Base-by-base conservation (phyloP, 768 basidiomycete species). In the Gymnopilus junonius region DNA sequence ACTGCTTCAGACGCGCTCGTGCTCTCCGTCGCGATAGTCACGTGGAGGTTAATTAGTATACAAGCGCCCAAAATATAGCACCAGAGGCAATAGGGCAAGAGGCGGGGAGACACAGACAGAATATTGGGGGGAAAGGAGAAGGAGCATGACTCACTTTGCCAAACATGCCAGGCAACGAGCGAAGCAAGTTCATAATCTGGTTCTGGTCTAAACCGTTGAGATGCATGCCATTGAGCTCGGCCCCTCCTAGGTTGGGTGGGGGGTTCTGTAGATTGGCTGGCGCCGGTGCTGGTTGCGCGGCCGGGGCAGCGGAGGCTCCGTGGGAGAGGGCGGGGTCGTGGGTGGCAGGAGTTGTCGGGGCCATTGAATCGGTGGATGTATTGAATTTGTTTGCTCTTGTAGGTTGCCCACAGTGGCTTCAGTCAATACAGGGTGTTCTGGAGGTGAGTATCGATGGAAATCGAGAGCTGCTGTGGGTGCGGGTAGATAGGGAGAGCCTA, bases 181-280 rank as follows among this genome's bases (percentile, higher is more conserved):
- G 85, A 23, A 92, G 75, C 31, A 92, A 73, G 53, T 75, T 83
- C 74, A 87, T 79, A 58, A 92, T 79, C 74, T 90, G 89, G 32
- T 79, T 78, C 21, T 82, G 78, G 69, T 87, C 85, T 51, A 89
- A 74, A 10, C 75, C 74, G 5, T 64, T 67, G 53, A 75, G 65
- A 34, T 70, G 73, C 54, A 76, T 57, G 59, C 64, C 65, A 12
- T 69, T 37, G 39, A 78, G 37, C 39, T 77, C 75, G 34, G 70
- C 46, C 10, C 67, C 62, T 29, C 69, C 58, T 32, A 78, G 40
- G 46, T 71, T 73, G 53, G 67, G 31, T 23, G 75, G 54, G 35
- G 76, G 35, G 15, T 51, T 51, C 48, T 51, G 48, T 31, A 51
- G n/a, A 17, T 70, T 74, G 7, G 63, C 65, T 32, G 69, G 69